Percentiles rank a stretch among this genome's conserved stretches.
Conservation (phyloP, 352 stramenopile species). For the Globisporangium carolinianum region DNA sequence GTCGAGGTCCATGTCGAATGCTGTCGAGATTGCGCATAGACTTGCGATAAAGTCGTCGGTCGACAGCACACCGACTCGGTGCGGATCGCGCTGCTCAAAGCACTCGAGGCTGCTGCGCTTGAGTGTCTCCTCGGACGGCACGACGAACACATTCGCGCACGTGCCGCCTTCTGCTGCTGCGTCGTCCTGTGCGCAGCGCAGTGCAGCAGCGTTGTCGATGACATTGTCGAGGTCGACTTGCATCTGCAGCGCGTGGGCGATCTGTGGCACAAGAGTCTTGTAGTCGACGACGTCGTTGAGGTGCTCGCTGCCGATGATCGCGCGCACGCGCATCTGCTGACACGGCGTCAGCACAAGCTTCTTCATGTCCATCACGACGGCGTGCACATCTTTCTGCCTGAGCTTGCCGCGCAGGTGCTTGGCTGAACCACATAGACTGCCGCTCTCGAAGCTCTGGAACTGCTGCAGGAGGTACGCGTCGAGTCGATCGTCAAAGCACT, state of each 20-base stretch:
- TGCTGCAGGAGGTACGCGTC: slow-evolving; percentile 41
- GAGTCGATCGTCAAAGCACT: slow-evolving; percentile 29
- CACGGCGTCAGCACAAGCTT: slow-evolving; percentile 47
- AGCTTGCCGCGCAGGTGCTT: slow-evolving; percentile 43
- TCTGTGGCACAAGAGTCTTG: slow-evolving; percentile 21
- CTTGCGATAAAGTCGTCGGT: slow-evolving; percentile 27
- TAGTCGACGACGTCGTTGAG: slow-evolving; percentile 41
- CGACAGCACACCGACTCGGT: slow-evolving; percentile 25
- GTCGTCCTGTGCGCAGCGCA: slow-evolving; percentile 15
- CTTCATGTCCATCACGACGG: slow-evolving; percentile 36
- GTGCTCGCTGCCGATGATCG: slow-evolving; percentile 13
- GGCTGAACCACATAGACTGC: slow-evolving; percentile 32
- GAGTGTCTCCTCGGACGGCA: slow-evolving; percentile 24
- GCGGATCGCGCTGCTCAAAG: slow-evolving; percentile 31
- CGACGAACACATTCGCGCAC: neutral
- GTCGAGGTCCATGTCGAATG: slow-evolving; percentile 19
- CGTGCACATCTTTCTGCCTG: slow-evolving; percentile 35
- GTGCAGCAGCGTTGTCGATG: slow-evolving; percentile 16
- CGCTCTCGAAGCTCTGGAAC: slow-evolving; percentile 43
- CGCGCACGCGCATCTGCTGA: slow-evolving; percentile 34
- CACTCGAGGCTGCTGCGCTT: slow-evolving; percentile 19
- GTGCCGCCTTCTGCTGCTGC: slow-evolving; percentile 3
- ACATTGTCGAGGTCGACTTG: slow-evolving; percentile 28
- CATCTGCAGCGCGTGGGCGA: slow-evolving; percentile 19
- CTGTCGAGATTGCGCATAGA: slow-evolving; percentile 16